phyloP scores from a whole-genome alignment of 2,329 filamentous ascomycete species.

The Claviceps sp. region DNA sequence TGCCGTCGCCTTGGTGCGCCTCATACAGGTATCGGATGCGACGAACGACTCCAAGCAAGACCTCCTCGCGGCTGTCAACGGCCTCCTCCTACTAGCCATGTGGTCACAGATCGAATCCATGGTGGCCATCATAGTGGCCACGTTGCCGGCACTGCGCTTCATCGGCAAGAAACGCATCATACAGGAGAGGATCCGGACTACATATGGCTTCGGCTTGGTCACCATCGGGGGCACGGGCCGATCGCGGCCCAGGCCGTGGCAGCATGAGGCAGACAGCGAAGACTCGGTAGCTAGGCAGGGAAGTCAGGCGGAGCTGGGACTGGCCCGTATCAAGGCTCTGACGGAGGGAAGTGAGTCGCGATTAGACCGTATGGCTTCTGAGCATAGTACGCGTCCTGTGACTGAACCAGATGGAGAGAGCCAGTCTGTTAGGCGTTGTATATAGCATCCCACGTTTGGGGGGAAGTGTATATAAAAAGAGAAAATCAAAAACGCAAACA shows the following conservation, averaged over 20 bases:
- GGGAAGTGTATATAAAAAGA: neutral
- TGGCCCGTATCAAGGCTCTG: neutral
- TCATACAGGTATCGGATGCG: neutral
- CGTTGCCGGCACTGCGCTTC: neutral
- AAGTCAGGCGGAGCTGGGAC: neutral
- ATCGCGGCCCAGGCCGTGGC: neutral
- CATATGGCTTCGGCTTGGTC: neutral
- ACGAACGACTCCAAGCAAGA: neutral
- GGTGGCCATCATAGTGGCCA: neutral
- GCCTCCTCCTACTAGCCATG: neutral
- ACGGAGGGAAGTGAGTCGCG: neutral
- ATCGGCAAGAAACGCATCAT: neutral
- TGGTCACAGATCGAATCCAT: neutral
- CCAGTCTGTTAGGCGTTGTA: neutral
- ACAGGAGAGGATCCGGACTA: neutral
- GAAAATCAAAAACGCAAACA: too few species aligned
- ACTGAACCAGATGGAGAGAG: neutral
- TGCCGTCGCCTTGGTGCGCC: neutral
- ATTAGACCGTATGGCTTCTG: neutral
- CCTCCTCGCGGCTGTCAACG: neutral
- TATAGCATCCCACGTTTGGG: neutral
- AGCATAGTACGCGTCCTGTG: neutral
- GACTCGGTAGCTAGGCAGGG: neutral
- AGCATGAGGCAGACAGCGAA: neutral
- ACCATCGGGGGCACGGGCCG: neutral